These are phyloP conservation scores for Scytalidium sp. DNA, from an alignment of 2,329 filamentous ascomycete genomes.

Conservation along the genomic window DNA sequence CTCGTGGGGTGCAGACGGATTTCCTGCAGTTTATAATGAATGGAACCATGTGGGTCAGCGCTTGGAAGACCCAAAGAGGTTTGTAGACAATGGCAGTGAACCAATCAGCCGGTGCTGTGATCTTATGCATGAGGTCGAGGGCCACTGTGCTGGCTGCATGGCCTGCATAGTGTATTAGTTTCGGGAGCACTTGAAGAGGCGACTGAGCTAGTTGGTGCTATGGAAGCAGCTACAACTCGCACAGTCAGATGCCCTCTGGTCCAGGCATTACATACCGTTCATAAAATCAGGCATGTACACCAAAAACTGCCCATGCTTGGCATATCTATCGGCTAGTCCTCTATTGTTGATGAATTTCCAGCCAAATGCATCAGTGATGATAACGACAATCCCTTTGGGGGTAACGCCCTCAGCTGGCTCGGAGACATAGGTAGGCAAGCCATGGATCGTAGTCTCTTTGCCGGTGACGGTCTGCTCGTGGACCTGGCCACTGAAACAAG, in stretches of 20 bases:
- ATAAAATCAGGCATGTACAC: slow-evolving; percentile 53
- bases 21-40: slow-evolving; percentile 24
- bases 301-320: slow-evolving; percentile 37
- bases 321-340: slow-evolving; percentile 46
- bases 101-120: slow-evolving; percentile 14
- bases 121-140: slow-evolving; percentile 14
- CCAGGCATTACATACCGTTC: slow-evolving; percentile 38
- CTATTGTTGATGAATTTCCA: slow-evolving; percentile 46
- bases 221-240: not conserved
- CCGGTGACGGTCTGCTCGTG: slow-evolving; percentile 37
- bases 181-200: too few relatives aligned
- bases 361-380: slow-evolving; percentile 49
- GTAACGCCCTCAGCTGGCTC: slow-evolving; percentile 25
- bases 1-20: slow-evolving; percentile 27
- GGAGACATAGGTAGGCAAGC: slow-evolving; percentile 41
- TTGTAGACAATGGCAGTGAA: slow-evolving; percentile 11
- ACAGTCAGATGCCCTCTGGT: not conserved
- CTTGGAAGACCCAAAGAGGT: slow-evolving; percentile 41
- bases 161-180: slow-evolving; percentile 11
- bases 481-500: slow-evolving; percentile 35
- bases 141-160: slow-evolving; percentile 8
- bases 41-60: slow-evolving; percentile 29
- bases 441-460: slow-evolving; percentile 37
- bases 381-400: slow-evolving; percentile 42
- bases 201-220: too few relatives aligned